Base-by-base conservation (phyloP, 306 rosid genomes). In the Prunus armeniaca region DNA sequence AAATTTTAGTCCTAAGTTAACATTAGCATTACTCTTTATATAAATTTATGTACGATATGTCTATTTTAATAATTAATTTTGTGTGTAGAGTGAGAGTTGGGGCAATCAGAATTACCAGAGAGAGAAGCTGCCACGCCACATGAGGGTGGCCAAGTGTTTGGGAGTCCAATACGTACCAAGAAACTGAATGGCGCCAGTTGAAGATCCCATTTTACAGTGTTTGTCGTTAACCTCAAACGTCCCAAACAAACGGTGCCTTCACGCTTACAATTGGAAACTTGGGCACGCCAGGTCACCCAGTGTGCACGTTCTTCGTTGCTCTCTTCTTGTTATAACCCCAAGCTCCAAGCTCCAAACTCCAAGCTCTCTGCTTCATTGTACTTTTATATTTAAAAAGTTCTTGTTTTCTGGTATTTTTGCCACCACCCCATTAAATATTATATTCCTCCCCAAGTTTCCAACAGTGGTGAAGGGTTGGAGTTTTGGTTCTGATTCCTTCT, bases 181-280 rank as follows among this genome's bases (percentile, higher is more conserved):
- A 14, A 73, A 41, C 76, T 60, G 75, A 71, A 61, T 67, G 87
- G 91, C 73, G 34, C 46, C 61, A 46, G 71, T 74, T 57, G 77
- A 65, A 69, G 38, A 54, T 55, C 28, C 78, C 49, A 15, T 73
- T 80, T 78, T 49, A 10, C 10, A 25, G 60, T 30, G 20, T 69
- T 84, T 81, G 83, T 84, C 86, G 60, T 73, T 38, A 12, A 75
- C 71, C 61, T 10, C 28, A n/a, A 56, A 20, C 41, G 3, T n/a
- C 65, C 57, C 61, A 67, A 68, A 30, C 1, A 69, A 51, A 41
- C 54, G 43, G 55, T 76, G 22, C 41, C 83, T 81, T 81, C 10
- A 76, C 83, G 78, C 55, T 15, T 30, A 76, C 46, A 67, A 52
- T 72, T 38, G 46, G 52, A 15, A 50, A 69, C 57, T 20, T 3